Evolutionary conservation across 768 basidiomycete species (phyloP).

Genomic region (Boletus eberwhitei): DNA sequence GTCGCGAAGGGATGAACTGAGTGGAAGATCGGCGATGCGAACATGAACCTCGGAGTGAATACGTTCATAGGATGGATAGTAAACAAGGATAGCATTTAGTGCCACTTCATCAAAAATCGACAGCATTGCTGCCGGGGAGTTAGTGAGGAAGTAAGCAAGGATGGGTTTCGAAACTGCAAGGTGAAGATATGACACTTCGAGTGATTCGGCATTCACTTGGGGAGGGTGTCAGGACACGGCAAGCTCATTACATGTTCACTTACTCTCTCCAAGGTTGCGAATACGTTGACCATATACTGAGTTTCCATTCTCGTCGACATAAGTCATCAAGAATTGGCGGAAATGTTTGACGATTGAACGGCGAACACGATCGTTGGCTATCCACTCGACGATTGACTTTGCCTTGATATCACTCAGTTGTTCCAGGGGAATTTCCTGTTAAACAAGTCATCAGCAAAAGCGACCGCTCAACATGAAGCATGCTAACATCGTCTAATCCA

Average conservation of each 20-base stretch:
- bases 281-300: slow-evolving; percentile 96
- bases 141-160: slow-evolving; percentile 95
- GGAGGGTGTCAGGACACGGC: slow-evolving; percentile 8
- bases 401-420: slow-evolving; percentile 98
- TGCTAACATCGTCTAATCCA: slow-evolving; percentile 77
- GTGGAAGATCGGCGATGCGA: slow-evolving; percentile 90
- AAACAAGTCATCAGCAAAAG: slow-evolving; percentile 13
- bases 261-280: slow-evolving; percentile 91
- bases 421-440: slow-evolving; percentile 88
- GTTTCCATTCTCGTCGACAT: slow-evolving; percentile 85
- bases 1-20: slow-evolving; percentile 87
- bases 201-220: slow-evolving; percentile 91
- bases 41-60: slow-evolving; percentile 99
- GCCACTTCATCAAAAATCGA: slow-evolving; percentile 95
- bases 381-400: slow-evolving; percentile 97
- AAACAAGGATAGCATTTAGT: slow-evolving; percentile 88
- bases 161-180: slow-evolving; percentile 90
- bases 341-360: slow-evolving; percentile 91
- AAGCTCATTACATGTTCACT: slow-evolving; percentile 25
- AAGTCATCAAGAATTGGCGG: slow-evolving; percentile 92
- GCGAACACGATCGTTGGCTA: slow-evolving; percentile 86
- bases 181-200: slow-evolving; percentile 97
- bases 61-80: slow-evolving; percentile 93
- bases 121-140: slow-evolving; percentile 90
- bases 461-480: not conserved